phyloP scores from a whole-genome alignment of 345 rosid genomes.

The Eutrema heterophyllum region DNA sequence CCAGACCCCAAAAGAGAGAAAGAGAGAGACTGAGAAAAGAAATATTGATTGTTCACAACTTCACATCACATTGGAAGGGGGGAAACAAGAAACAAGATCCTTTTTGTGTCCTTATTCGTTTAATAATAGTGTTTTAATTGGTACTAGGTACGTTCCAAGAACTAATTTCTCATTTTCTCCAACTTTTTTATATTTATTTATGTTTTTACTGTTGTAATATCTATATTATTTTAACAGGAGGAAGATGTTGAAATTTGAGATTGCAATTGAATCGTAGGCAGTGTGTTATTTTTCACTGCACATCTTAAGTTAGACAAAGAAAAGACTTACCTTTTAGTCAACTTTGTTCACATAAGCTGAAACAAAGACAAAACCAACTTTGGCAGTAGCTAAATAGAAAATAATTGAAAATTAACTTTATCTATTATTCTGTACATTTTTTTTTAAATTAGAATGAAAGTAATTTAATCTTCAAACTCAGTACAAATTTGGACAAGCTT shows the following conservation, averaged over 20 bases:
- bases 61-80: constrained; percentile 28
- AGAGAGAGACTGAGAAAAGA: constrained; percentile 9
- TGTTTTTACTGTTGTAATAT: neutral
- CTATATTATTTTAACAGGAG: neutral
- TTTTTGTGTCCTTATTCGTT: constrained; percentile 20
- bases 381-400: too few species aligned
- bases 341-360: neutral
- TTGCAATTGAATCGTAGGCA: neutral
- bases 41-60: constrained; percentile 31
- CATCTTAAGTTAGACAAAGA: neutral
- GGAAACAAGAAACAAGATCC: constrained; percentile 27
- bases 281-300: neutral
- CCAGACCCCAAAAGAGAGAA: neutral
- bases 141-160: constrained; percentile 19
- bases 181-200: neutral
- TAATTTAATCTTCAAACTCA: too few species aligned
- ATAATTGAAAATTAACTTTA: too few species aligned
- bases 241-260: neutral
- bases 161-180: neutral
- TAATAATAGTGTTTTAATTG: neutral
- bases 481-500: too few species aligned
- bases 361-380: neutral
- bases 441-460: too few species aligned
- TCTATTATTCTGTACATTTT: too few species aligned
- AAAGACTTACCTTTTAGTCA: neutral